These are phyloP conservation scores for Castanopsis chinensis DNA, from an alignment of 306 rosid species.

Conservation along the genomic window DNA sequence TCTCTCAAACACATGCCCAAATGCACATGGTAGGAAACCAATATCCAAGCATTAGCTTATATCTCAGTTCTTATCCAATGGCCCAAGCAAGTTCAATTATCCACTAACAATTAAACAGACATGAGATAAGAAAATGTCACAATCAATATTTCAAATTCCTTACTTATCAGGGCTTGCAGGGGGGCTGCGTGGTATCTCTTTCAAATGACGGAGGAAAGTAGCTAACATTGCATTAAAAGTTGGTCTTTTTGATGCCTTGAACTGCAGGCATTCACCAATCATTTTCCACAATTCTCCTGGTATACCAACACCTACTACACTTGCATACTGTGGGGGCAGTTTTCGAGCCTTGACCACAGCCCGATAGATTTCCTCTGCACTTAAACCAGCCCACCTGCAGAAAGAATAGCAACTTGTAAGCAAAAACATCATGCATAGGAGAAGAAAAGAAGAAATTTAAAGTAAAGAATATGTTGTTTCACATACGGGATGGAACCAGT, in stretches of 20 bases:
- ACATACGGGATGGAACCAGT: constrained; percentile 99
- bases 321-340: constrained; percentile 95
- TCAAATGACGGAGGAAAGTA: constrained; percentile 89
- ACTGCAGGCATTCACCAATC: constrained; percentile 98
- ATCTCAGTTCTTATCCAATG: background rate
- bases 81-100: constrained; percentile 15
- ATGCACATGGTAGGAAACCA: constrained; percentile 14
- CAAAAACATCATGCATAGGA: constrained; percentile 22
- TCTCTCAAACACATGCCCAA: constrained; percentile 24
- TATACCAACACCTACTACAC: constrained; percentile 97
- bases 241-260: constrained; percentile 88
- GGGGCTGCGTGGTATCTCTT: constrained; percentile 91
- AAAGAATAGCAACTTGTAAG: constrained; percentile 32
- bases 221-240: constrained; percentile 85
- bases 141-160: constrained; percentile 31
- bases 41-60: background rate
- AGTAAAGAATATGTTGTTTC: constrained; percentile 40
- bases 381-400: constrained; percentile 96
- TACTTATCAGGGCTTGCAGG: constrained; percentile 97
- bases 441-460: constrained; percentile 26
- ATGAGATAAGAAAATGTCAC: constrained; percentile 13
- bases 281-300: constrained; percentile 98
- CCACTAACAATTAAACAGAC: constrained; percentile 18
- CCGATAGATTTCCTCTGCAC: constrained; percentile 88
- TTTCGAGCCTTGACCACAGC: constrained; percentile 79